Evolutionary conservation across 768 basidiomycete species (phyloP).

Genomic region (Boletus pseudopeckii): DNA sequence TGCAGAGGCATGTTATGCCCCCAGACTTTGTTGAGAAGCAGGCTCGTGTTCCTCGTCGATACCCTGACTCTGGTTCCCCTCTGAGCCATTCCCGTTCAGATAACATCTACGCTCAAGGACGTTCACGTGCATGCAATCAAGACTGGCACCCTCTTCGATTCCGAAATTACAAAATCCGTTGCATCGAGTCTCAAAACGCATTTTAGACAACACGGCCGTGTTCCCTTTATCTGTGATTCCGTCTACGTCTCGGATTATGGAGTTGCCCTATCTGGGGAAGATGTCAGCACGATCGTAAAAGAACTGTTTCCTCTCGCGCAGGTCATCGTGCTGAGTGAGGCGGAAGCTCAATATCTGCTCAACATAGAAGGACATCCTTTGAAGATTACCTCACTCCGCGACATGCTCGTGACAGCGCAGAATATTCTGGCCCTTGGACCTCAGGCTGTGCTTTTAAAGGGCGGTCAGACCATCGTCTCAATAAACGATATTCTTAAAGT

Average conservation of each 20-base stretch:
- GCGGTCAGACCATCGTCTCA: neutral
- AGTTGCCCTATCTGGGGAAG: neutral
- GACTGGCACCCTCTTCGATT: neutral
- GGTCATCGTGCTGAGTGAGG: neutral
- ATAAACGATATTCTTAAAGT: neutral
- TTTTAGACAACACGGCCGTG: neutral
- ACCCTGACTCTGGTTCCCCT: neutral
- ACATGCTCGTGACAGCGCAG: neutral
- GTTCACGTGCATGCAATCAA: neutral
- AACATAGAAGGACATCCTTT: neutral
- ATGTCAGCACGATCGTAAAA: neutral
- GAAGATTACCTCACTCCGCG: neutral
- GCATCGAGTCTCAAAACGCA: neutral
- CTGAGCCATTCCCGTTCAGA: neutral
- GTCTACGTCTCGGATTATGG: conserved; percentile 1
- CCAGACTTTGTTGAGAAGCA: neutral
- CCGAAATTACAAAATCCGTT: neutral
- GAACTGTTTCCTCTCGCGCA: conserved; percentile 1
- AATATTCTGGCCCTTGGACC: neutral
- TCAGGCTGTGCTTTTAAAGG: neutral
- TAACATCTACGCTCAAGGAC: neutral
- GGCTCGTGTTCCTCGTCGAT: neutral
- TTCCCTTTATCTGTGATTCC: conserved; percentile 1
- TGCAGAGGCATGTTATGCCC: neutral
- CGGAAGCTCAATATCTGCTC: neutral